Percentiles rank a stretch among this genome's conserved stretches.
Evolutionary conservation across 345 rosid genomes (phyloP).

Genomic region (Eucalyptus cloeziana): DNA sequence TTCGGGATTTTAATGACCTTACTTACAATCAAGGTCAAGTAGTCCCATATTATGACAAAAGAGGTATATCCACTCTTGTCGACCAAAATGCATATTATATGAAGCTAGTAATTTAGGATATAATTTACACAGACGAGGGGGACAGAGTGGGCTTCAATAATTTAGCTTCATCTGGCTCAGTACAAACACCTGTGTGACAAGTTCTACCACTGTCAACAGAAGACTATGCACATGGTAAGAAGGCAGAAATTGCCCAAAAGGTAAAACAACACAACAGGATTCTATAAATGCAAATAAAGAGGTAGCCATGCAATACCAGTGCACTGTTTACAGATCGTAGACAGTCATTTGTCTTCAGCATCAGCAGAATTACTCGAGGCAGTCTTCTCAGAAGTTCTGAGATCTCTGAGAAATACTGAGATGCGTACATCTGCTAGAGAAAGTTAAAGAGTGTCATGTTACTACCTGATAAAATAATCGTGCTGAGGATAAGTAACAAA

Average conservation of each 20-base stretch:
- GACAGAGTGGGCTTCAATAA: not conserved
- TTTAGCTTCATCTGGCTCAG: not conserved
- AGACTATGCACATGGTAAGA: not conserved
- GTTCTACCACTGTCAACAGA: not conserved
- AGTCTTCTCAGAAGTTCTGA: slow-evolving; percentile 88
- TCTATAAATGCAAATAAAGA: not conserved
- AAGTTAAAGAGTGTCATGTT: not conserved
- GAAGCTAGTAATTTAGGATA: not conserved
- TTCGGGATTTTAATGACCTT: not conserved
- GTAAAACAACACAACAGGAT: not conserved
- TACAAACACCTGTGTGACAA: not conserved
- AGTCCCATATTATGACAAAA: not conserved
- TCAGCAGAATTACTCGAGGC: slow-evolving; percentile 80
- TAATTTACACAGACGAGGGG: not conserved
- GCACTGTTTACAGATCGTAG: slow-evolving; percentile 73
- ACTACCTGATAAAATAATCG: not conserved
- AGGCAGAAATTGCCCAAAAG: not conserved
- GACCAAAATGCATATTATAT: not conserved
- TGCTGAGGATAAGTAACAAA: not conserved
- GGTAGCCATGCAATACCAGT: slow-evolving; percentile 28
- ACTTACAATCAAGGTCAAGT: not conserved
- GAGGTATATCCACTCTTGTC: not conserved
- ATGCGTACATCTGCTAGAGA: slow-evolving; percentile 71
- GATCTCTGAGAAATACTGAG: slow-evolving; percentile 78
- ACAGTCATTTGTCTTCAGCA: slow-evolving; percentile 97